Evolutionary conservation across 768 basidiomycete genomes (phyloP), one percentile per base, ranked within the genome.

Genomic region (Leccinum subtestaceum): DNA sequence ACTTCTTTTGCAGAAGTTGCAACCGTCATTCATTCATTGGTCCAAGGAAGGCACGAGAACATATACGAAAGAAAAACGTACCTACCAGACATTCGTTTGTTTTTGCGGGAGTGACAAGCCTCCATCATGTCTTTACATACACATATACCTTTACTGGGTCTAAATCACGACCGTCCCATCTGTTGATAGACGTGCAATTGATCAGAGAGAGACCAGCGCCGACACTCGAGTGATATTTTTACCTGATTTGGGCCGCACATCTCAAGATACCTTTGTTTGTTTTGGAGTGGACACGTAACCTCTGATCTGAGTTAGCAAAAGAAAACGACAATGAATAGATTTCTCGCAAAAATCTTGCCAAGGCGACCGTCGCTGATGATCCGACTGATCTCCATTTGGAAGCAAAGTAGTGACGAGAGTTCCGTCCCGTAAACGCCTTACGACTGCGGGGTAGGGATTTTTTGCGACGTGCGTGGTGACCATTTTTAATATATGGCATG

Each of bases 391-490:
- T 56, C 53, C 55, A 51, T 56, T 47, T 19, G 43, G 48, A 45
- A n/a, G 56, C 23, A 36, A 31, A 36, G 52, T 36, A 52, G 12
- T 27, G 47, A 29, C 60, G 17, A 53, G 55, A 56, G 52, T 36
- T n/a, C 25, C 46, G 13, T 62, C 49, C 49, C 63, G 15, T 58
- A 59, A 43, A 4, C 11, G 34, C 25, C 25, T 62, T 57, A 67
- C 43, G 65, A 59, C 54, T 70, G 61, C 25, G 66, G 66, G 68
- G 66, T 63, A 68, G 61, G 68, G 52, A 53, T 60, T 38, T 68
- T 63, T 60, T 23, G 66, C 63, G 40, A 60, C 59, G 59, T 46
- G 49, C 55, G 54, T 21, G 38, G 38, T 40, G 17, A 47, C 40
- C 1, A 43, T 40, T 8, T 8, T 13, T 15, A 17, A 15, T 49